Evolutionary conservation across 148 eudicot genomes (phyloP), one percentile per base, ranked within the genome.

Genomic region (Chenopodium album): DNA sequence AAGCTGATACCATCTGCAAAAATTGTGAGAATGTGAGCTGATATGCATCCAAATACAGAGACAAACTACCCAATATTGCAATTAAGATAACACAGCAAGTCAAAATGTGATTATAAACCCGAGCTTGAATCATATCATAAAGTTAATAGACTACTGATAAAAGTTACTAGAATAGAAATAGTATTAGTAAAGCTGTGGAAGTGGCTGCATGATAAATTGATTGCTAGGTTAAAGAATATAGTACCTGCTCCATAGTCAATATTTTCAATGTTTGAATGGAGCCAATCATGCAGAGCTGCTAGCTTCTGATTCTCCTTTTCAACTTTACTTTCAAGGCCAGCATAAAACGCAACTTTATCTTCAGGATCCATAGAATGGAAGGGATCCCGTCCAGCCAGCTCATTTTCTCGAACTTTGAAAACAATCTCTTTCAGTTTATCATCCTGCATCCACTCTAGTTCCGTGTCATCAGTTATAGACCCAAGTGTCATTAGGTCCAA

Each of bases 181-280:
- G 16, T 6, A 46, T 26, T 7, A 77, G 20, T 9, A 37, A n/a
- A 37, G 32, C 56, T 6, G 13, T 5, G 32, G 37, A 64, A 65
- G 22, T 73, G 34, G 23, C 52, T 13, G 41, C 67, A 74, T n/a
- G 5, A 14, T 65, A 67, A 74, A 3, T 23, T 2, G 56, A 12
- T 59, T 1, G 22, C 12, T 4, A 76, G 48, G 46, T 34, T 71
- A 71, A 76, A 41, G 34, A 59, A 78, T 48, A 64, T 50, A 67
- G 54, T 93, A 95, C 98, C 98, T 95, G 93, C 92, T 86, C 98
- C 98, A 85, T 95, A 95, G 80, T 93, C 97, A 82, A 95, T 86
- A 85, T 95, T 95, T 79, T 95, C 98, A 66, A 95, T 92, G 88
- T 93, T 95, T 70, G 94, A 90, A 83, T 95, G 98, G 63, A 95